These are phyloP conservation scores for Saturnispora zaruensis DNA, from an alignment of 805 yeast genomes.

Conservation along the genomic window DNA sequence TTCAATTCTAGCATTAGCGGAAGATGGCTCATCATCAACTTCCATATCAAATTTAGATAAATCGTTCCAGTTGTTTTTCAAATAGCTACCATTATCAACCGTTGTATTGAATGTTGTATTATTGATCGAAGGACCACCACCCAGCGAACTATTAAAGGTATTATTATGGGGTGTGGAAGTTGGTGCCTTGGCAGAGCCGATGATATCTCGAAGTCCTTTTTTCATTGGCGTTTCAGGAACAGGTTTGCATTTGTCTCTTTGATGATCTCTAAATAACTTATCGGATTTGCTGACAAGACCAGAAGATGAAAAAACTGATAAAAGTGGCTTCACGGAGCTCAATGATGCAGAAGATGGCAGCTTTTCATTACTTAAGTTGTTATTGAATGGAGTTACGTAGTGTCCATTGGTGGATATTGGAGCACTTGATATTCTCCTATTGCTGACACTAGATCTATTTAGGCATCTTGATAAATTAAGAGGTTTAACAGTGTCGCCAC, in stretches of 20 bases:
- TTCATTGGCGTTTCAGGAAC: constrained; percentile 65
- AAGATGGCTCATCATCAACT: constrained; percentile 24
- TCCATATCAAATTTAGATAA: constrained; percentile 11
- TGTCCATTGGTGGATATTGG: constrained; percentile 6
- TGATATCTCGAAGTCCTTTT: constrained; percentile 30
- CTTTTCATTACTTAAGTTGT: neutral
- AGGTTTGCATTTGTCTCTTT: constrained; percentile 15
- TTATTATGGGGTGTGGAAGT: constrained; percentile 6
- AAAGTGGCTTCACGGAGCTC: constrained; percentile 72
- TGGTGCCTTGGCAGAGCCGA: constrained; percentile 14
- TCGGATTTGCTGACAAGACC: constrained; percentile 55
- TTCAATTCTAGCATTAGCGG: constrained; percentile 16
- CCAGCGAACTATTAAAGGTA: constrained; percentile 5
- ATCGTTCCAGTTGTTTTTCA: constrained; percentile 3
- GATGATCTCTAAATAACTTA: constrained; percentile 36
- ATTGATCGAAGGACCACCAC: constrained; percentile 1
- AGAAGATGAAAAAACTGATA: constrained; percentile 70
- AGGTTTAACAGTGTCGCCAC: constrained; percentile 9
- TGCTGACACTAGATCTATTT: constrained; percentile 1
- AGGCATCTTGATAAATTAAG: constrained; percentile 6
- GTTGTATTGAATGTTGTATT: constrained; percentile 5
- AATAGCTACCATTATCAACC: constrained; percentile 5
- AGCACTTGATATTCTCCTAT: constrained; percentile 4
- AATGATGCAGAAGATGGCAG: constrained; percentile 44
- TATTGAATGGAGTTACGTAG: constrained; percentile 4